phyloP scores from a whole-genome alignment of 75 land plant species.

The Selaginella tamariscina region DNA sequence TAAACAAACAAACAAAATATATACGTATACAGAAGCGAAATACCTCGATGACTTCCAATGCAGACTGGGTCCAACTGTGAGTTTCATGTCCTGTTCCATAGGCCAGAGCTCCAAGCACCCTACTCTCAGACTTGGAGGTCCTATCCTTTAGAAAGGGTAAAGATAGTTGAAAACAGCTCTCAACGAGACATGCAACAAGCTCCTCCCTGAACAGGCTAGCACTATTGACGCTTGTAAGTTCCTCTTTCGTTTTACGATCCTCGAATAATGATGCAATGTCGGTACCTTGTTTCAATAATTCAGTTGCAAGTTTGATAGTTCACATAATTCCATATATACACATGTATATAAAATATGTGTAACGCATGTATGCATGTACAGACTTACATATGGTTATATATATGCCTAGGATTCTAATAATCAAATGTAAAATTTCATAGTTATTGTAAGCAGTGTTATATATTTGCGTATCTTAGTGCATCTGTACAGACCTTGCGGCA shows the following conservation, averaged over 20 bases:
- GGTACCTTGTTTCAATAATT: no score
- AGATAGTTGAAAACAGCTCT: constrained; percentile 97
- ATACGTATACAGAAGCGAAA: constrained; percentile 95
- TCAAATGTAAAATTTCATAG: no score
- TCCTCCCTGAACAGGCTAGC: constrained; percentile 88
- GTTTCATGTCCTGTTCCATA: constrained; percentile 97
- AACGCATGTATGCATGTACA: no score
- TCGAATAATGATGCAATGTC: constrained; percentile 94
- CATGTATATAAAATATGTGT: no score
- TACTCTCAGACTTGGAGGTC: constrained; percentile 70
- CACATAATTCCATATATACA: no score
- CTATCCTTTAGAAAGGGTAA: constrained; percentile 81
- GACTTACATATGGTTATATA: no score
- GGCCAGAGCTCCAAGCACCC: constrained; percentile 94
- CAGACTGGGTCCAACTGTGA: constrained; percentile 93
- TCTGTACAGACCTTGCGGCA: no score
- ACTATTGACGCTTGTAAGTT: constrained; percentile 60
- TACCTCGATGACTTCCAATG: constrained; percentile 94
- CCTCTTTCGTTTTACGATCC: constrained; percentile 70
- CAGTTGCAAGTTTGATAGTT: no score
- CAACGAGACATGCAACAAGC: constrained; percentile 87
- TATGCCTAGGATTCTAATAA: no score
- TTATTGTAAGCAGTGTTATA: no score
- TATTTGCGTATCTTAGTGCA: no score
- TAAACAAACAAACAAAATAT: no score